Evolutionary conservation across 208 protist genomes (phyloP), one percentile per base, ranked within the genome.

Genomic region (Polymyxa betae): DNA sequence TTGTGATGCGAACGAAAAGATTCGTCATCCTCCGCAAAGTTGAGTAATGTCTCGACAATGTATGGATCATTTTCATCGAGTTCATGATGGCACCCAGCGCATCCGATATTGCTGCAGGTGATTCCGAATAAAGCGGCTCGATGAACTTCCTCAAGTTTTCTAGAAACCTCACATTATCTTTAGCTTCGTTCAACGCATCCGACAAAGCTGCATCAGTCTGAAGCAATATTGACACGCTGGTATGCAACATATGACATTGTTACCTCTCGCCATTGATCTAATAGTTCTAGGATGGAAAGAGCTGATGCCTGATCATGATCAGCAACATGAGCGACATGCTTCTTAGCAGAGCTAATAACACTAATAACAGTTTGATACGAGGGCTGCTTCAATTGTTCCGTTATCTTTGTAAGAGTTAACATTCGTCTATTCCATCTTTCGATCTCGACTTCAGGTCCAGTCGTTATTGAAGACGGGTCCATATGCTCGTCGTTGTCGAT

Each of bases 141-240:
- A 98, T 96, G 93, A 98, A 97, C 92, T 97, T 97, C 91, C 98
- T 96, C 72, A 99, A 93, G 20, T 96, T 98, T 52, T 95, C 95
- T 88, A 99, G 95, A 93, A 98, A 99, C 93, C 98, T 97, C 45
- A 98, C 96, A 92, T 98, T 99, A 93, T 99, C 98, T 92, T 98
- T 98, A 16, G 98, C 97, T 95, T 99, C 97, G 49, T 97, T 96
- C n/a, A 97, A 91, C 38, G 95, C 96, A 88, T 99, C 97, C 0
- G 96, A 98, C 45, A 99, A 44, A 12, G 90, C 46, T 12, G 88
- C 87, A 44, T 92, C 87, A 1, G 88, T 88, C 35, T 60, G 49
- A 60, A 60, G 24, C 5, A 5, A 60, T 5, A 60, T 20, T 29
- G 24, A 29, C 49, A 60, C 49, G 24, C 5, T 60, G 12, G 24